A percentile compares a stretch with the other conserved stretches of the same genome.
These are phyloP conservation scores for Lepidium aucheri DNA, from an alignment of 345 rosid species.

Conservation along the genomic window DNA sequence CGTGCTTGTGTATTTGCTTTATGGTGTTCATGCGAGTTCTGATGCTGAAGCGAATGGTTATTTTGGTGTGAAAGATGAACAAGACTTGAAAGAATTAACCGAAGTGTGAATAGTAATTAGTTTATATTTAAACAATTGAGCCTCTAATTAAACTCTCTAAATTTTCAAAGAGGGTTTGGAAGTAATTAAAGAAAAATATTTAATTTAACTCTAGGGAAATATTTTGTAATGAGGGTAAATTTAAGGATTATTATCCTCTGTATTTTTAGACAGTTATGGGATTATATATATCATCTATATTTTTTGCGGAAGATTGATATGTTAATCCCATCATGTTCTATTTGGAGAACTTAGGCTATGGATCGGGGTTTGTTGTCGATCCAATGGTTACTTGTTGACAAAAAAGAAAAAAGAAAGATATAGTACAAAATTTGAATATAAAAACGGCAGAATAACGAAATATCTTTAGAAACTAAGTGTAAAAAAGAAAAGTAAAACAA, in stretches of 20 bases:
- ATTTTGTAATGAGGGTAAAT: background rate
- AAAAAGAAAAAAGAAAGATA: no score
- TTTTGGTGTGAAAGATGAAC: slow-evolving; percentile 35
- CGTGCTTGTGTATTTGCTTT: slow-evolving; percentile 56
- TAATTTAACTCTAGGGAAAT: background rate
- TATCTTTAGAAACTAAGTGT: no score
- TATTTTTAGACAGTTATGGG: background rate
- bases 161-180: background rate
- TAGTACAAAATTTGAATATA: no score
- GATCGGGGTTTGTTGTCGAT: no score
- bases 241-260: background rate
- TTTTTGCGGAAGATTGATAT: no score
- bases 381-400: no score
- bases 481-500: no score
- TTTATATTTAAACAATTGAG: background rate
- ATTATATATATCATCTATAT: no score
- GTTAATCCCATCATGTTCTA: no score
- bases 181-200: background rate
- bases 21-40: slow-evolving; percentile 87
- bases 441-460: no score
- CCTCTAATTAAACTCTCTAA: slow-evolving; percentile 15
- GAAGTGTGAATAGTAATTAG: slow-evolving; percentile 34
- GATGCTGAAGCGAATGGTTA: slow-evolving; percentile 59
- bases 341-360: no score
- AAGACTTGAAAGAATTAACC: slow-evolving; percentile 30